Conservation (phyloP, 768 basidiomycete genomes). For the Sporobolomyces roseus region DNA sequence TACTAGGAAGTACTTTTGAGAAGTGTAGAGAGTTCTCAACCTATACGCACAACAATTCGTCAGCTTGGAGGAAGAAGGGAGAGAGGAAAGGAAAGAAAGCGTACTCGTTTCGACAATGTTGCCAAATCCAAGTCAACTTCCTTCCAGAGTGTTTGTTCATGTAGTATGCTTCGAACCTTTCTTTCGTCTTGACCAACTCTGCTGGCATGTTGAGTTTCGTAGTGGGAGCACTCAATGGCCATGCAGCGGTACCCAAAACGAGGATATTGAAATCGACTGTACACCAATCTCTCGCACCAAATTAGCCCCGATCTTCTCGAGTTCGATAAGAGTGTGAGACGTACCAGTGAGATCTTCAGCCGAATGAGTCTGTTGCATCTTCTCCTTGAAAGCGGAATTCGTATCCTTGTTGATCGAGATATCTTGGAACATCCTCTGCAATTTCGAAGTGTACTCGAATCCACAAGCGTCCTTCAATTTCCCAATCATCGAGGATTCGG, state of each 20-base stretch:
- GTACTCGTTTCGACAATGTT: constrained; percentile 87
- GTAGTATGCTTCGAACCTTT: constrained; percentile 89
- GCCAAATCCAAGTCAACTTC: constrained; percentile 97
- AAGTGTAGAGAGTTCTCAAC: constrained; percentile 83
- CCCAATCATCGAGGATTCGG: constrained; percentile 94
- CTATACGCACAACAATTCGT: background rate
- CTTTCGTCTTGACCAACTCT: constrained; percentile 80
- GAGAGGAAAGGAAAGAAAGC: background rate
- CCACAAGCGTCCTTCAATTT: constrained; percentile 95
- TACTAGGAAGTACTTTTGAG: constrained; percentile 93
- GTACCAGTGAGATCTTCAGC: constrained; percentile 62
- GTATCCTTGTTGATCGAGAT: constrained; percentile 93
- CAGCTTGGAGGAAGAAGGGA: no score
- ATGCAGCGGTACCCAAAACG: constrained; percentile 92
- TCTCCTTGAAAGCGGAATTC: constrained; percentile 89
- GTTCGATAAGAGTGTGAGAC: background rate
- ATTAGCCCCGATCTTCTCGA: no score
- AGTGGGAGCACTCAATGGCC: constrained; percentile 79
- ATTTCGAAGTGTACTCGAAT: constrained; percentile 92
- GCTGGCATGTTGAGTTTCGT: constrained; percentile 84
- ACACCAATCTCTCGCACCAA: no score
- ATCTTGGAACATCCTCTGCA: constrained; percentile 96
- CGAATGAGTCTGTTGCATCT: constrained; percentile 70
- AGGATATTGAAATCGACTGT: constrained; percentile 81
- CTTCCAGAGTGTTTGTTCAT: constrained; percentile 89